phyloP scores from a whole-genome alignment of 2,329 filamentous ascomycete genomes.

The Diplodia mutila region DNA sequence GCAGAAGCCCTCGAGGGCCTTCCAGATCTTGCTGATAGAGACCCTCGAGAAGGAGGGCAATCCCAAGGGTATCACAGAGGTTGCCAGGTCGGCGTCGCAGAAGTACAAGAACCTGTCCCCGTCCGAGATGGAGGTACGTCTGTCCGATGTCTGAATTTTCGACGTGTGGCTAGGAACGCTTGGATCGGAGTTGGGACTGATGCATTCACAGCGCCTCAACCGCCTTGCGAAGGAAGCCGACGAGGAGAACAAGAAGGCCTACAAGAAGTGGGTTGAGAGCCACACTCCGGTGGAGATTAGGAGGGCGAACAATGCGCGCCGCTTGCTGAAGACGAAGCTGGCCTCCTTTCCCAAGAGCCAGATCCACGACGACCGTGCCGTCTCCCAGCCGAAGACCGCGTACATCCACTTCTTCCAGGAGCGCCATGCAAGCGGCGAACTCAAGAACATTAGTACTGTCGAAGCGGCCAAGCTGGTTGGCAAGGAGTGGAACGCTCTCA shows the following conservation, averaged over 20 bases:
- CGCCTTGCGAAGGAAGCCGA: slow-evolving; percentile 54
- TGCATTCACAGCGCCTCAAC: slow-evolving; percentile 55
- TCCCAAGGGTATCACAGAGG: slow-evolving; percentile 31
- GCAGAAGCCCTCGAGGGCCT: slow-evolving; percentile 30
- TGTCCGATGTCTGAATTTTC: not conserved
- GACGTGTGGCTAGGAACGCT: not conserved
- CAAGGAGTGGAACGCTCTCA: slow-evolving; percentile 55
- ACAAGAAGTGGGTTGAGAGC: slow-evolving; percentile 58
- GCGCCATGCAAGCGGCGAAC: slow-evolving; percentile 53
- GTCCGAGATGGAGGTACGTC: slow-evolving; percentile 42
- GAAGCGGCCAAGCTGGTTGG: slow-evolving; percentile 49
- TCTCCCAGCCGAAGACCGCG: slow-evolving; percentile 48
- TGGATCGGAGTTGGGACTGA: not conserved
- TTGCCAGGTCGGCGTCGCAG: slow-evolving; percentile 16
- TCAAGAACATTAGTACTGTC: slow-evolving; percentile 48
- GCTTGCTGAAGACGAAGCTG: slow-evolving; percentile 33
- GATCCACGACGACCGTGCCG: slow-evolving; percentile 59
- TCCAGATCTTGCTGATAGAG: not conserved
- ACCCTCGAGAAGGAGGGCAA: not conserved
- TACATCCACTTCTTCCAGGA: slow-evolving; percentile 53
- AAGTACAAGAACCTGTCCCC: slow-evolving; percentile 38
- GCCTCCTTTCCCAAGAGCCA: slow-evolving; percentile 10
- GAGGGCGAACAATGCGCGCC: slow-evolving; percentile 62
- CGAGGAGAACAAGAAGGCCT: slow-evolving; percentile 48
- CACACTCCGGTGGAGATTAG: slow-evolving; percentile 62